These are phyloP conservation scores for Stagonosporopsis rhizophila DNA, from an alignment of 2,329 filamentous ascomycete genomes.

Conservation along the genomic window DNA sequence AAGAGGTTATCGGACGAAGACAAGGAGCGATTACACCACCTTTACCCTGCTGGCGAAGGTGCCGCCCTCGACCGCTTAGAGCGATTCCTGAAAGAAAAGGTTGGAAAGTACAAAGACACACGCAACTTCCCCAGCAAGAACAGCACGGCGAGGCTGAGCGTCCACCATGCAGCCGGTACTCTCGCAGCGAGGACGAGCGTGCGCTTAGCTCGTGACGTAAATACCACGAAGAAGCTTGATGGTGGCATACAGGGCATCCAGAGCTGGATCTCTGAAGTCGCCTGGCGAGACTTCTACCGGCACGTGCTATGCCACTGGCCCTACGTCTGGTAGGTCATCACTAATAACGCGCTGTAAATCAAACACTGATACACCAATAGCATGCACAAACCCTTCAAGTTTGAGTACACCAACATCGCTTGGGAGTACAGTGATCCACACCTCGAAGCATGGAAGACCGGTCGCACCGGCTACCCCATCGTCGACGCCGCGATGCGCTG, in stretches of 20 bases:
- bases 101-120: slow-evolving; percentile 49
- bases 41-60: slow-evolving; percentile 56
- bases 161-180: slow-evolving; percentile 55
- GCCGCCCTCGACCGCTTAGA: slow-evolving; percentile 52
- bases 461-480: slow-evolving; percentile 56
- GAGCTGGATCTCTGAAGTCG: slow-evolving; percentile 60
- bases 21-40: slow-evolving; percentile 48
- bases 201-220: slow-evolving; percentile 60
- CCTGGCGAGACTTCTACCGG: slow-evolving; percentile 60
- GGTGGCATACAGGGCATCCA: slow-evolving; percentile 51
- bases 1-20: slow-evolving; percentile 62
- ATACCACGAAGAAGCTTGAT: slow-evolving; percentile 61
- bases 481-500: slow-evolving; percentile 62
- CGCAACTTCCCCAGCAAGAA: slow-evolving; percentile 54
- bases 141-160: slow-evolving; percentile 51
- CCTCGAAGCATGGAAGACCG: slow-evolving; percentile 71
- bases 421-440: slow-evolving; percentile 68
- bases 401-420: slow-evolving; percentile 79
- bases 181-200: slow-evolving; percentile 55
- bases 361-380: slow-evolving; percentile 39
- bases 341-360: background rate
- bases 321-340: slow-evolving; percentile 69
- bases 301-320: slow-evolving; percentile 83
- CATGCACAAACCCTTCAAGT: slow-evolving; percentile 82
- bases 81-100: slow-evolving; percentile 56